Base-by-base conservation (phyloP, 2,329 filamentous ascomycete genomes). In the Exophiala oligosperma region DNA sequence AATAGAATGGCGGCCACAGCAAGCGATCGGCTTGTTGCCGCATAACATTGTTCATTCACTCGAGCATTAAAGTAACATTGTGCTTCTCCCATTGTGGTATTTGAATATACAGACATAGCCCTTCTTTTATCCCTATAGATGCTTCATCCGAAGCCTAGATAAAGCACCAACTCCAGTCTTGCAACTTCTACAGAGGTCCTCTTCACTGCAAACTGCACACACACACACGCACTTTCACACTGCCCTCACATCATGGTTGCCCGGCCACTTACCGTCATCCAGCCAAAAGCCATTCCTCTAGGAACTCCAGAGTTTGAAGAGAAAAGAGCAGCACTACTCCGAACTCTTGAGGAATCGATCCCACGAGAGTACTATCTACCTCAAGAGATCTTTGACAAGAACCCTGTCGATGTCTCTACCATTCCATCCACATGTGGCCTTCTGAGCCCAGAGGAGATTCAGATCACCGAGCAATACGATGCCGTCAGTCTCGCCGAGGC, bases 391-490 rank as follows among this genome's bases (percentile, higher is more conserved):
- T 37, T 56, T 49, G 28, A 50, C 32, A 57, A 53, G n/a, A 60
- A 57, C 29, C 72, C 61, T 32, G 38, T 40, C 11, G 57, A 75
- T 55, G 73, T 82, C 35, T 73, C 81, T 43, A 72, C 77, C 14
- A 71, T 84, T 11, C 81, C 82, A 3, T 73, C 76, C 12, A 73
- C 72, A 40, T 79, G 75, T 49, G 79, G 79, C 7, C 67, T 82
- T 17, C 64, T 82, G n/a, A 73, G 74, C 0, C 26, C 69, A 0
- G 64, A 71, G 35, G 79, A 82, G 63, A 60, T 80, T 8, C 68
- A 70, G 3, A 82, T 82, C 49, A 82, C 80, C 0, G 77, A 80
- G 35, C 67, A 70, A n/a, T 76, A 77, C 50, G 78, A 81, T 61
- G 77, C 75, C 0, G 68, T 69, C 2, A 70, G 70, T 1, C 64